A percentile compares a stretch with the other conserved stretches of the same genome.
phyloP scores from a whole-genome alignment of 2,329 filamentous ascomycete species.

The Thielaviopsis cerberus region DNA sequence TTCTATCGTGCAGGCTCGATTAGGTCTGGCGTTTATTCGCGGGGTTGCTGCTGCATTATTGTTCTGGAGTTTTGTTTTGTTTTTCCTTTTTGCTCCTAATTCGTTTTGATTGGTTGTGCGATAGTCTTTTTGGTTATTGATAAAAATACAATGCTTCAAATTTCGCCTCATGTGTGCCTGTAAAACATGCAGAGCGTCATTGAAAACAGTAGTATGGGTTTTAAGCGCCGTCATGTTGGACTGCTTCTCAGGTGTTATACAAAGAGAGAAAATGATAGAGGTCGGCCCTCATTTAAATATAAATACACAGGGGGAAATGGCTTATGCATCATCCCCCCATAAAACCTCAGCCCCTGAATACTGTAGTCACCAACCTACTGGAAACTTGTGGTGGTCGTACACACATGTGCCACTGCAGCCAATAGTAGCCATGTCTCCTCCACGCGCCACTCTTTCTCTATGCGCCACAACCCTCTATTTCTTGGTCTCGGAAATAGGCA shows the following conservation, averaged over 20 bases:
- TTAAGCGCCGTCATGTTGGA: not conserved
- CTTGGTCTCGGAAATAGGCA: not conserved
- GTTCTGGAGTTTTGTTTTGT: constrained; percentile 10
- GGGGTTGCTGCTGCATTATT: not conserved
- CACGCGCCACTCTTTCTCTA: too few species aligned
- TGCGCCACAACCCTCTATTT: not conserved
- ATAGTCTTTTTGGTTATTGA: too few species aligned
- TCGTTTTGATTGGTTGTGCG: too few species aligned
- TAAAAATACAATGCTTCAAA: too few species aligned
- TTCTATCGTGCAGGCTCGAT: too few species aligned
- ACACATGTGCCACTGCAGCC: not conserved
- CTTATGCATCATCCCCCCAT: not conserved
- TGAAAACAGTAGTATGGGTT: not conserved
- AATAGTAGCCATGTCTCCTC: not conserved
- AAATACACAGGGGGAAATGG: not conserved
- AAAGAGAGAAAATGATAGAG: not conserved
- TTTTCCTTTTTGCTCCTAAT: constrained; percentile 7
- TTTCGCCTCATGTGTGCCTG: too few species aligned
- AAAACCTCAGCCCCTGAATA: constrained; percentile 1
- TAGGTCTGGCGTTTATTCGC: too few species aligned
- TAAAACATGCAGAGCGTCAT: not conserved
- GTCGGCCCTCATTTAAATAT: not conserved
- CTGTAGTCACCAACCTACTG: not conserved
- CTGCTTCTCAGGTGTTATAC: not conserved
- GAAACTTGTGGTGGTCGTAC: not conserved